Evolutionary conservation across 2,329 filamentous ascomycete species (phyloP), one percentile per base, ranked within the genome.

Genomic region (Fusarium sp.): DNA sequence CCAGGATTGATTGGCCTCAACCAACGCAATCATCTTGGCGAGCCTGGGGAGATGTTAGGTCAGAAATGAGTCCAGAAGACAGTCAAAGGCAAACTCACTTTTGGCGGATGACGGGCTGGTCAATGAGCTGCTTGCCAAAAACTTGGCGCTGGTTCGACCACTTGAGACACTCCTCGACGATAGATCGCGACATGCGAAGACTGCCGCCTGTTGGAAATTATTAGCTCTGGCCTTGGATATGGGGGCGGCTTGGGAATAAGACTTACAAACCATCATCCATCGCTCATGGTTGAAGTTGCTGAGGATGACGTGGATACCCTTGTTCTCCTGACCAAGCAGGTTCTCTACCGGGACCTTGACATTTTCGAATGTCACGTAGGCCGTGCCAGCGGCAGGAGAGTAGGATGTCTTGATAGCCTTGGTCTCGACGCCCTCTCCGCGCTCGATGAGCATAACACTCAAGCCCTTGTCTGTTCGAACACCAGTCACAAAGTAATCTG

Each of bases 261-360:
- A 84, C 85, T 81, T 83, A 86, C 90, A 91, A 65, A 87, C 86
- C 92, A 95, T 94, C 83, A 89, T 92, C 88, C 92, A 94, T 35
- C 93, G 89, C 84, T 95, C 93, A 83, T 96, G 93, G 86, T 96
- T 96, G 85, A 97, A 97, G 84, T 97, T 97, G 83, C 89, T 91
- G 79, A 96, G 85, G 79, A 97, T 94, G 33, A 96, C 93, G 70
- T 92, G 89, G 79, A 97, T 95, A 8, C 94, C 94, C 84, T 96
- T 93, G 86, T 96, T 90, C 83, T 97, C 94, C 79, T 93, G 86
- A 70, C 94, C 94, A 7, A 97, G 85, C 17, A 97, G 85, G 81
- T 96, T 92, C 79, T 91, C 89, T 0, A 90, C 92, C 0, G 94
- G 94, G 0, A 97, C 94, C 85, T 94, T 95, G 82, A 95, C 94